Base-by-base conservation (phyloP, 2,329 filamentous ascomycete species). In the Monilinia laxa region DNA sequence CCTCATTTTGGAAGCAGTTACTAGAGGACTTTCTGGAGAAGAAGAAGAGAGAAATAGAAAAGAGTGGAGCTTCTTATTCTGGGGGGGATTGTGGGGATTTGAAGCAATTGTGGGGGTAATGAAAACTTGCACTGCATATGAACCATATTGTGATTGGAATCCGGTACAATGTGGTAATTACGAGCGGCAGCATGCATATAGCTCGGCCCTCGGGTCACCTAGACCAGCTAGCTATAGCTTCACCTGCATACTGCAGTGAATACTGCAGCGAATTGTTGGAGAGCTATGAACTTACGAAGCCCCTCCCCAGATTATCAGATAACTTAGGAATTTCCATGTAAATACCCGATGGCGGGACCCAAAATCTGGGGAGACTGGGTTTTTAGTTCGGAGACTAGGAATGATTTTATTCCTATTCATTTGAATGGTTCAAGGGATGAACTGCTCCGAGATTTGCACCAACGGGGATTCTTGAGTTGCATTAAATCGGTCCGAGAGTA, bases 1-100 rank as follows among this genome's bases (percentile, higher is more conserved):
- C 71, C 68, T 73, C 69, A 73, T 65, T 70, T 72, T 75, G 25
- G 35, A 52, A 59, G 49, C 20, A 57, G 56, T 58, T 55, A 49
- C 38, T 60, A 25, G n/a, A 66, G 9, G 25, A n/a, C 9, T 40
- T 53, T 38, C 12, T 25, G 20, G 2, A 6, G n/a, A 35, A 12
- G 25, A 35, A 66, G 51, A 38, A 62, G 25, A 23, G 20, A 45
- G 49, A 25, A 62, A n/a, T 16, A 47, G 28, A 64, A 62, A 16
- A 40, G 9, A n/a, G 3, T 42, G 16, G 47, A 18, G 12, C n/a
- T 14, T 25, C 49, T 31, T 3, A n/a, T 42, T 28, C 23, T 20
- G 18, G 7, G 16, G 45, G 54, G 18, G 31, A 52, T 12, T 12
- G 54, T 28, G 45, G 16, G 45, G 18, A 28, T 49, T 59, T n/a